Evolutionary conservation across 306 rosid genomes (phyloP).

Genomic region (Cicer pinnatifidum): DNA sequence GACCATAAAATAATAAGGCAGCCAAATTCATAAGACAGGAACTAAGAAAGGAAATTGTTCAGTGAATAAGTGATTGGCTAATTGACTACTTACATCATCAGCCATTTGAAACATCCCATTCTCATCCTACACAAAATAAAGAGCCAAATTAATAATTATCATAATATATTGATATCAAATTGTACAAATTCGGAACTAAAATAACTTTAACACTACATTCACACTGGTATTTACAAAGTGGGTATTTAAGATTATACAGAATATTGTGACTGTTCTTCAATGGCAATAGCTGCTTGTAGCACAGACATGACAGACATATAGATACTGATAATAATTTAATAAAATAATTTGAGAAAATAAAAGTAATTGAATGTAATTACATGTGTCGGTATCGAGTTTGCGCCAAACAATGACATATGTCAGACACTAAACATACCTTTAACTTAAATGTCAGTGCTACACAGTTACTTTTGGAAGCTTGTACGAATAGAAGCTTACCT

Average conservation of each 20-base stretch:
- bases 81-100: conserved; percentile 73
- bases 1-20: conserved; percentile 19
- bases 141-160: conserved; percentile 28
- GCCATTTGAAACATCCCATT: conserved; percentile 73
- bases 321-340: too few species aligned
- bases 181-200: neutral
- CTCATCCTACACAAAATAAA: conserved; percentile 63
- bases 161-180: conserved; percentile 10
- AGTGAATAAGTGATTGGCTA: conserved; percentile 23
- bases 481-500: conserved; percentile 47
- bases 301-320: too few species aligned
- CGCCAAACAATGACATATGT: too few species aligned
- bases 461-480: conserved; percentile 20
- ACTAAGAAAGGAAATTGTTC: conserved; percentile 8
- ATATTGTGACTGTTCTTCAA: neutral
- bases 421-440: too few species aligned
- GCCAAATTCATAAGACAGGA: conserved; percentile 18
- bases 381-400: too few species aligned
- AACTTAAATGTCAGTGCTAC: too few species aligned
- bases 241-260: conserved; percentile 31
- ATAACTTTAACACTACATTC: conserved; percentile 24
- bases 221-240: conserved; percentile 7
- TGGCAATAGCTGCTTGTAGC: neutral
- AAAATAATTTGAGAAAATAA: too few species aligned
- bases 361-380: too few species aligned